Conservation (phyloP, 1,284 basidiomycete species). For the Ganoderma multipileum region DNA sequence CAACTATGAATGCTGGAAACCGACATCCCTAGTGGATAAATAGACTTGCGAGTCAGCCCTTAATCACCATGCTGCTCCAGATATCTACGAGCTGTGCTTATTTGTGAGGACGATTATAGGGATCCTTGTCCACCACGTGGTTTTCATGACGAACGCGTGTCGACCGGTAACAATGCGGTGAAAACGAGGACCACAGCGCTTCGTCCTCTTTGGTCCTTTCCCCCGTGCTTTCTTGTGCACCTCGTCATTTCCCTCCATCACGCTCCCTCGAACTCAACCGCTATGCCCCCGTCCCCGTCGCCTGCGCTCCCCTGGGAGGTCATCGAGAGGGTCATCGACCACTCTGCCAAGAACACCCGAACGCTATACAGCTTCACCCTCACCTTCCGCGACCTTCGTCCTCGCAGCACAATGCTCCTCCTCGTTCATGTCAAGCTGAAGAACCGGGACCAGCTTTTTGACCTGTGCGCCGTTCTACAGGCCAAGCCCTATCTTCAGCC, state of each 20-base stretch:
- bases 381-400: background rate
- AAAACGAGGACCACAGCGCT: too few species aligned
- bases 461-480: background rate
- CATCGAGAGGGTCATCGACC: background rate
- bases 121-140: too few species aligned
- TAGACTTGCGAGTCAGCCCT: too few species aligned
- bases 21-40: background rate
- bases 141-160: too few species aligned
- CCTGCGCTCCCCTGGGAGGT: slow-evolving; percentile 1
- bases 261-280: slow-evolving; percentile 42
- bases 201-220: too few species aligned
- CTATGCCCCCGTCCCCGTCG: too few species aligned
- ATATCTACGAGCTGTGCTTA: too few species aligned
- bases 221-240: too few species aligned
- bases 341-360: background rate
- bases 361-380: background rate
- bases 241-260: too few species aligned
- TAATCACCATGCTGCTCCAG: background rate
- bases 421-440: background rate
- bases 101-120: too few species aligned
- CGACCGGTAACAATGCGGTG: too few species aligned
- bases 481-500: background rate
- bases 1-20: slow-evolving; percentile 48
- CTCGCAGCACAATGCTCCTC: background rate
- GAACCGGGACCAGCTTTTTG: background rate